Evolutionary conservation across 306 rosid species (phyloP).

Genomic region (Ziziphus jujuba): DNA sequence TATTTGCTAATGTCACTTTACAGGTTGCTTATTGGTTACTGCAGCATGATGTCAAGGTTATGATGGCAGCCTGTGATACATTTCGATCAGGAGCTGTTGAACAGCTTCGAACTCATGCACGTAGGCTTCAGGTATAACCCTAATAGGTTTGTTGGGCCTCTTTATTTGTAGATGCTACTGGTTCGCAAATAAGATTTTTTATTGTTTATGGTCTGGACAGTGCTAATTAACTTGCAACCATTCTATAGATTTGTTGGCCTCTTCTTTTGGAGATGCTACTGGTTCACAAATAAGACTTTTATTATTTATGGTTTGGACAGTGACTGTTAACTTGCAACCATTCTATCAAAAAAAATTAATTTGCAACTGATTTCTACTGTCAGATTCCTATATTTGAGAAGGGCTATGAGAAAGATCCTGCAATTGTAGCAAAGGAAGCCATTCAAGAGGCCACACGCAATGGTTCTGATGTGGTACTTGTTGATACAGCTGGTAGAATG

Average conservation of each 20-base stretch:
- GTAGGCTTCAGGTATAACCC: conserved; percentile 82
- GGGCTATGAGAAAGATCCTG: conserved; percentile 99
- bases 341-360: too few species aligned
- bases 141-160: background rate
- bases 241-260: conserved; percentile 3
- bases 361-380: conserved; percentile 11
- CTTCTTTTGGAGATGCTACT: too few species aligned
- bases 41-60: conserved; percentile 80
- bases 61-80: conserved; percentile 99
- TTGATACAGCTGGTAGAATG: conserved; percentile 99
- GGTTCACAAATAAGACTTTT: background rate
- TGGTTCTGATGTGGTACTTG: conserved; percentile 98
- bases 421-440: conserved; percentile 96
- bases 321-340: conserved; percentile 8
- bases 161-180: background rate
- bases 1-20: conserved; percentile 12
- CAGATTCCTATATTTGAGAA: conserved; percentile 97
- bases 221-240: conserved; percentile 8
- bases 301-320: background rate
- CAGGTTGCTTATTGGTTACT: conserved; percentile 99
- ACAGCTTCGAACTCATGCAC: conserved; percentile 98
- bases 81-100: conserved; percentile 99
- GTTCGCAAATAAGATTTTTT: background rate
- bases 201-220: background rate
- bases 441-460: conserved; percentile 88